A percentile compares a stretch with the other conserved stretches of the same genome.
Conservation (phyloP, 352 stramenopile species). For the Sclerospora graminicola region DNA sequence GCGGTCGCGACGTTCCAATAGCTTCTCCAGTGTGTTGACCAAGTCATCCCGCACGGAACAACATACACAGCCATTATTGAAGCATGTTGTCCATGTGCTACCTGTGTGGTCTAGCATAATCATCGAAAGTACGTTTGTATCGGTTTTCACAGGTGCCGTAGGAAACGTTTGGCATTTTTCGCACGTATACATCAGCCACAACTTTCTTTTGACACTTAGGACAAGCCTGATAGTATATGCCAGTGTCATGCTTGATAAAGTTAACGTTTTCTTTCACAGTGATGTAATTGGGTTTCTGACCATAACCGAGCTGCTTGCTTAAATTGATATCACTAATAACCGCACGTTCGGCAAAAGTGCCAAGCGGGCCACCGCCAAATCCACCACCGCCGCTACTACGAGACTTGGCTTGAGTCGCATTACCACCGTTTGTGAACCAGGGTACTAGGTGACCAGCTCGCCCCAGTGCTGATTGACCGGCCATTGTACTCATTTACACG, state of each 20-base stretch:
- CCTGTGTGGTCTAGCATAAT: too few species aligned
- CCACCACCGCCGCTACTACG: conserved; percentile 57
- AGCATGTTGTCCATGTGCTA: too few species aligned
- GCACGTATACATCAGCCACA: conserved; percentile 89
- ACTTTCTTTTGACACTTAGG: conserved; percentile 89
- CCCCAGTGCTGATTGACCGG: conserved; percentile 84
- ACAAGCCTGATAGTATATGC: conserved; percentile 82
- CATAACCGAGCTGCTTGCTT: conserved; percentile 89
- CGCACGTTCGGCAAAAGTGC: conserved; percentile 83
- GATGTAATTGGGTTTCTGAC: too few species aligned
- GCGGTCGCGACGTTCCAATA: conserved; percentile 70
- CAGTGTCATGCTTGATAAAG: conserved; percentile 94
- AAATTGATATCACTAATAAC: conserved; percentile 92
- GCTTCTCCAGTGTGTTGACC: conserved; percentile 66
- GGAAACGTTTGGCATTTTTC: conserved; percentile 94
- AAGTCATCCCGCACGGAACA: conserved; percentile 93
- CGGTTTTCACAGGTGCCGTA: conserved; percentile 90
- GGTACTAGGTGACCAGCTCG: conserved; percentile 69
- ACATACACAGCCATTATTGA: conserved; percentile 97
- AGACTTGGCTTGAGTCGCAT: conserved; percentile 68
- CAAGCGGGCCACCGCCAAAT: conserved; percentile 64
- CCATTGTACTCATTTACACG: conserved; percentile 91
- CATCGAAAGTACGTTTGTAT: conserved; percentile 95
- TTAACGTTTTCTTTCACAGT: conserved; percentile 93
- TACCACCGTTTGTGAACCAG: too few species aligned